Evolutionary conservation across 371 early-diverging fungal genomes (phyloP), one percentile per base, ranked within the genome.

Genomic region (Astathelohania contejeani): DNA sequence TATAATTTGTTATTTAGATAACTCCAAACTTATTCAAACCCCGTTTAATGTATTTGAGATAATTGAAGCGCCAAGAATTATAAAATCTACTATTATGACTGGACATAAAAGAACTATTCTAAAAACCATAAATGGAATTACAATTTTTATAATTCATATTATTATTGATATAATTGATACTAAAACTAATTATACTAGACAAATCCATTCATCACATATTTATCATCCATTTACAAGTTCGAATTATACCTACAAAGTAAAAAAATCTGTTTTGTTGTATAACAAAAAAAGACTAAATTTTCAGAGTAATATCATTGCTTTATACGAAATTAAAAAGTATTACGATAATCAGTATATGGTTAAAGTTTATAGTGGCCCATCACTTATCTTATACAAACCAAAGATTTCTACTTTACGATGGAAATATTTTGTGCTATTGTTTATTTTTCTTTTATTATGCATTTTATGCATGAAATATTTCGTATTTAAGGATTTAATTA

Each of bases 201-300:
- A 22, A 16, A 32, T 23, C 19, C 1, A 12, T 24, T 53, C 32
- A 44, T 29, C 45, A 20, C 45, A 45, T 39, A 44, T 53, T 44
- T 53, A 53, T 44, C 25, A 39, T 29, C 54, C 54, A 44, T 53
- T 45, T 29, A 10, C 1, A 1, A 35, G 35, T 35, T 16, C 6
- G 22, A 10, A 1, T 28, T 14, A 44, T 32, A 20, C 19, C 19
- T 22, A 44, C 2, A 9, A 1, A n/a, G 16, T 44, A 18, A 29
- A n/a, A 2, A 39, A 32, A 4, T 39, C 24, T 28, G 16, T 26
- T 44, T 52, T 16, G 18, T 4, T 9, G 12, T 25, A 25, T 1
- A 52, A n/a, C 9, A 52, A 10, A 53, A 18, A 44, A 22, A 3
- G 10, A 44, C 20, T 22, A 53, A 1, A 10, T 44, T 53, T 45